phyloP scores from a whole-genome alignment of 2,329 filamentous ascomycete genomes.

The Cercospora sp. region DNA sequence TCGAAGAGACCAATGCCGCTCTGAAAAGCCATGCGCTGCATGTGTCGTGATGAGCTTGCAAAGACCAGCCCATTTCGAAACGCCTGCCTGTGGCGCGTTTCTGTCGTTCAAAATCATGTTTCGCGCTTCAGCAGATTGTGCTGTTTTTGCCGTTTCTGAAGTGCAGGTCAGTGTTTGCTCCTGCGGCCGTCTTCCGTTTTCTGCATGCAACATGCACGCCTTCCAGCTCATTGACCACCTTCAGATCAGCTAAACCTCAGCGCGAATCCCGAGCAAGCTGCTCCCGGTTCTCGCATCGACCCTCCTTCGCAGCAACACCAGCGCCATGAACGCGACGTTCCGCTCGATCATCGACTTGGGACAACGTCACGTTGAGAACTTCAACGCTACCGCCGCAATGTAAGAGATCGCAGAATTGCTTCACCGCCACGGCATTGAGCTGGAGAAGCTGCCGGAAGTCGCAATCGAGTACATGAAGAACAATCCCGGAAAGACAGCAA shows the following conservation, averaged over 20 bases:
- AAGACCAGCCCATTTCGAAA: too few relatives aligned
- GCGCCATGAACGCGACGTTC: not conserved
- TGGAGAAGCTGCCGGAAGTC: not conserved
- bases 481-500: not conserved
- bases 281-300: not conserved
- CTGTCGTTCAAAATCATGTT: not conserved
- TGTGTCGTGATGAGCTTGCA: too few relatives aligned
- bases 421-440: not conserved
- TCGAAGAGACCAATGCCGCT: conserved; percentile 49
- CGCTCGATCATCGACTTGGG: not conserved
- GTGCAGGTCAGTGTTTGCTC: not conserved
- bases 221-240: not conserved
- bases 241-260: not conserved
- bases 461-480: not conserved
- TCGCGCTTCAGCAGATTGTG: not conserved
- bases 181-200: not conserved
- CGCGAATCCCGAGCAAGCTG: not conserved
- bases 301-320: not conserved
- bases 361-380: not conserved
- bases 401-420: not conserved
- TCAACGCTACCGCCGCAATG: not conserved
- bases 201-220: not conserved
- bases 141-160: not conserved
- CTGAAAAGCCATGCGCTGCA: conserved; percentile 17
- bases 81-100: too few relatives aligned